Conservation (phyloP, 108 stramenopile species). For the Cyclotella kingstonii region DNA sequence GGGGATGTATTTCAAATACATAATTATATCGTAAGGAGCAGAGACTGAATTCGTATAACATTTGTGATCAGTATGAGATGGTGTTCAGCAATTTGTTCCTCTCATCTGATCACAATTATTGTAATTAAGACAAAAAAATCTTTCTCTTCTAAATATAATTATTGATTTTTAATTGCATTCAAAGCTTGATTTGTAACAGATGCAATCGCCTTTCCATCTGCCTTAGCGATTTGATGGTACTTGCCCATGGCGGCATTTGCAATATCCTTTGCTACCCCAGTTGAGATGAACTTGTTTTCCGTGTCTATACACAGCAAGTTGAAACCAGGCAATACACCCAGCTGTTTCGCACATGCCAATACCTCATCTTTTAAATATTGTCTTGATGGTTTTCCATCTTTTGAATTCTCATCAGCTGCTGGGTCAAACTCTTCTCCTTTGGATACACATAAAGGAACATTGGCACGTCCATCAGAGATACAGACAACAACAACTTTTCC, state of each 20-base stretch:
- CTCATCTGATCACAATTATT: background rate
- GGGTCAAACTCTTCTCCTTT: constrained; percentile 90
- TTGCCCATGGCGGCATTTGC: constrained; percentile 86
- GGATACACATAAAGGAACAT: constrained; percentile 87
- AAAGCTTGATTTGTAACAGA: constrained; percentile 75
- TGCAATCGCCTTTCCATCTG: constrained; percentile 85
- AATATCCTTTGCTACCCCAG: constrained; percentile 96
- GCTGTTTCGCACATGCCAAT: constrained; percentile 85
- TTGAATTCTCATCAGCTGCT: constrained; percentile 74
- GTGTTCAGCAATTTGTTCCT: too few relatives aligned
- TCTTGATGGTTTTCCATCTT: constrained; percentile 91
- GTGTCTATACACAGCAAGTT: constrained; percentile 93
- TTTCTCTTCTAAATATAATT: background rate
- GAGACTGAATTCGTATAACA: too few relatives aligned
- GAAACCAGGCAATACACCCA: constrained; percentile 85
- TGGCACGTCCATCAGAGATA: constrained; percentile 95
- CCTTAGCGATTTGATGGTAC: constrained; percentile 89
- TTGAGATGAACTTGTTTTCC: constrained; percentile 96
- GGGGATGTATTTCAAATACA: too few relatives aligned
- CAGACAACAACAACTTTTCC: constrained; percentile 94
- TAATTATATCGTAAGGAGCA: too few relatives aligned
- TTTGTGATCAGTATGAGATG: too few relatives aligned
- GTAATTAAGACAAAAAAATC: background rate
- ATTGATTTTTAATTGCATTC: constrained; percentile 71
- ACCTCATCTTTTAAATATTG: constrained; percentile 94